phyloP scores from a whole-genome alignment of 257 asterid species.

The Ehretia macrophylla region DNA sequence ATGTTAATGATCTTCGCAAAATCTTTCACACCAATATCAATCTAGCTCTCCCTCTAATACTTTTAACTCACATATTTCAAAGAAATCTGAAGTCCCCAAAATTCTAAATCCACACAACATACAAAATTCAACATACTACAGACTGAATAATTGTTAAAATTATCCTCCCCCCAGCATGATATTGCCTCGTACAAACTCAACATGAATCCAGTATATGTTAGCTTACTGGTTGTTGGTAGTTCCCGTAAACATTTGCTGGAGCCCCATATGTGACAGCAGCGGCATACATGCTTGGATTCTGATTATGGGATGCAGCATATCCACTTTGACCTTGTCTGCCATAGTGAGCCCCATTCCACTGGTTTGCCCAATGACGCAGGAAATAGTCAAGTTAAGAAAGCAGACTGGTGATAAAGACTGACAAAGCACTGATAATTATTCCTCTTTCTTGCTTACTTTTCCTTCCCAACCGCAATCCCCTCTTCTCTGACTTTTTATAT shows the following conservation, averaged over 20 bases:
- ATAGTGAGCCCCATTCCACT: constrained; percentile 53
- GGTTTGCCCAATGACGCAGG: constrained; percentile 23
- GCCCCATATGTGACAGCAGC: constrained; percentile 48
- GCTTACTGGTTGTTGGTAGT: constrained; percentile 73
- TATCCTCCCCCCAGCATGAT: constrained; percentile 25
- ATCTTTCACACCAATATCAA: not conserved
- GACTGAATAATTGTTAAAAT: not conserved
- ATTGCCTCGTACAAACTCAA: constrained; percentile 25
- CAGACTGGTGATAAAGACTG: not conserved
- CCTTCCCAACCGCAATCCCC: too few relatives aligned
- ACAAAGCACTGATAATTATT: not conserved
- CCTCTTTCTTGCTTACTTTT: not conserved
- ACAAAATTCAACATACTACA: constrained; percentile 4
- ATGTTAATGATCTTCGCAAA: too few relatives aligned
- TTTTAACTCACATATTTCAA: not conserved
- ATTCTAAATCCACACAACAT: not conserved
- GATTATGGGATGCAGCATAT: constrained; percentile 35
- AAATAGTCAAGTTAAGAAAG: not conserved
- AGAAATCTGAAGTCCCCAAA: constrained; percentile 1
- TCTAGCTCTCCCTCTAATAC: not conserved
- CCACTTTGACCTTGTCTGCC: constrained; percentile 74
- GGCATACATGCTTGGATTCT: constrained; percentile 30
- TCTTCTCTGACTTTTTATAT: too few relatives aligned
- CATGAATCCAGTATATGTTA: constrained; percentile 19
- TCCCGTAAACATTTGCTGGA: constrained; percentile 62